Evolutionary conservation across 352 stramenopile species (phyloP), one percentile per base, ranked within the genome.

Genomic region (Phytophthora hibernalis): DNA sequence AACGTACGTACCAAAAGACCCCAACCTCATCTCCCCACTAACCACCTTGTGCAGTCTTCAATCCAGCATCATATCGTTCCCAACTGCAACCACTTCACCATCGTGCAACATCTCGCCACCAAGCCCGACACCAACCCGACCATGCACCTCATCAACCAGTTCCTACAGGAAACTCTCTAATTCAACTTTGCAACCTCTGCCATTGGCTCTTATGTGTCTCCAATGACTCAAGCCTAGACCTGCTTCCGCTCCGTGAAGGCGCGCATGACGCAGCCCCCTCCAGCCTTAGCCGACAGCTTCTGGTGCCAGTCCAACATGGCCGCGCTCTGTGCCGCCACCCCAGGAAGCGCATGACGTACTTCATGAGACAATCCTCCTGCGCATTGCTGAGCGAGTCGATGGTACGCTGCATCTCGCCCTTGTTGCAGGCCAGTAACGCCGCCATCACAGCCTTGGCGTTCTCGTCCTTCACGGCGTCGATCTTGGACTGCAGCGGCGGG

Each of bases 271-370:
- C 88, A 96, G 48, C 91, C 91, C 3, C 79, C 80, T 53, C 91
- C 91, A n/a, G 89, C 90, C 54, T 96, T 97, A 40, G 77, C 77
- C 31, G 79, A 72, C 40, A 97, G 80, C 62, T 95, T 93, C 64
- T 91, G 86, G 68, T 97, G 85, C 91, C 91, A 97, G 40, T 96
- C 90, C 35, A 97, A 75, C 44, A 97, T 87, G 9, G 70, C 61
- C 1, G 87, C 84, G 70, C 90, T 96, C 72, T 95, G 87, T 57
- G 80, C 80, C 21, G 89, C 72, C 24, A 92, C 72, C 2, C 81
- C 18, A 97, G 68, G 38, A 94, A 89, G 45, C 87, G 84, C 79
- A 90, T 89, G 30, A 97, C 67, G 70, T 97, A 97, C 73, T 97
- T 97, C 85, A 97, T 93, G 30, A 97, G 77, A 8, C 66, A 78